phyloP scores from a whole-genome alignment of 176 grass and related monocot species.

The Triticum urartu region DNA sequence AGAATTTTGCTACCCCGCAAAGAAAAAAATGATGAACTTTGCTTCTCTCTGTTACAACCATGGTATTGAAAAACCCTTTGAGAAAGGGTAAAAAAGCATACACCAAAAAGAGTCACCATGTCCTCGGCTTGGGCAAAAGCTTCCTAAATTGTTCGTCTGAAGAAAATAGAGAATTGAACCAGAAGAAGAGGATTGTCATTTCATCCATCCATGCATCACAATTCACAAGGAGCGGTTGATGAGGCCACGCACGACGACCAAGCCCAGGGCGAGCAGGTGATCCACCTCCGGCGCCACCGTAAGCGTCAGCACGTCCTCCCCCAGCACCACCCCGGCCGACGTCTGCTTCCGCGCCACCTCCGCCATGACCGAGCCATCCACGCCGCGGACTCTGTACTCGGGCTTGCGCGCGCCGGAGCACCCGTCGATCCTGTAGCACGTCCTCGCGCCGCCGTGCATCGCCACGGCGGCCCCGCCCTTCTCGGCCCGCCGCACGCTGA shows the following conservation, averaged over 20 bases:
- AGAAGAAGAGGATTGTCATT: not conserved
- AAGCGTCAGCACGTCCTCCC: conserved; percentile 66
- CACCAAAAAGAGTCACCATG: not conserved
- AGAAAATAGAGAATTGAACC: not conserved
- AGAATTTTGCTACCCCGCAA: no score
- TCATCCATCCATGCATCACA: not conserved
- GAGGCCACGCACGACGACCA: conserved; percentile 66
- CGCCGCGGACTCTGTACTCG: conserved; percentile 27
- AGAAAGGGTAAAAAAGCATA: not conserved
- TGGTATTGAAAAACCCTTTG: not conserved
- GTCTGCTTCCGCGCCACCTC: conserved; percentile 53
- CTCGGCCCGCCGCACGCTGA: conserved; percentile 31
- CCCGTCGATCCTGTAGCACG: conserved; percentile 28
- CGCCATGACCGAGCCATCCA: not conserved
- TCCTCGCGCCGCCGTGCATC: conserved; percentile 15
- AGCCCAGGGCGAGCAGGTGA: conserved; percentile 58
- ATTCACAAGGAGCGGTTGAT: conserved; percentile 43
- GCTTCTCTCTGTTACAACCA: not conserved
- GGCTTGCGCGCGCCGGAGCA: conserved; percentile 18
- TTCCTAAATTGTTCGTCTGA: no score
- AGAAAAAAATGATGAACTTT: not conserved
- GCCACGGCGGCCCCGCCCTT: not conserved
- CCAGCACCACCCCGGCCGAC: conserved; percentile 40
- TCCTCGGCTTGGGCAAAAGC: not conserved
- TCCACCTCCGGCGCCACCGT: conserved; percentile 50